Evolutionary conservation across 1,284 basidiomycete species (phyloP).

Genomic region (Trichosporon faecale): DNA sequence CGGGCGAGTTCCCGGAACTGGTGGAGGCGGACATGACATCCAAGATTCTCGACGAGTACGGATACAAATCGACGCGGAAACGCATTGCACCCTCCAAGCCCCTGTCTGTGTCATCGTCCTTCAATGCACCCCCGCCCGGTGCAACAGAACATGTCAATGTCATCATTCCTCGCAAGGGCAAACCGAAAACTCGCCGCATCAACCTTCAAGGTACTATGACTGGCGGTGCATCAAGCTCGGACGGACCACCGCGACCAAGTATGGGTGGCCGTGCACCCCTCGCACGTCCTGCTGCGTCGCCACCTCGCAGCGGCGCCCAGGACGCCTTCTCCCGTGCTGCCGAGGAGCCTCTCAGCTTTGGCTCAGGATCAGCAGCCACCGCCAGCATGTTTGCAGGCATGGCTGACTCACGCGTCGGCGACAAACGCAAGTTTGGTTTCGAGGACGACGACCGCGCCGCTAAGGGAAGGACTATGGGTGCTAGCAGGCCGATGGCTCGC

Average conservation of each 20-base stretch:
- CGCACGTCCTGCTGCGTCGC: conserved; percentile 4
- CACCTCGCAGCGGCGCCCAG: conserved; percentile 14
- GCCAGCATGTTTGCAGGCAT: conserved; percentile 41
- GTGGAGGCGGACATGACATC: conserved; percentile 70
- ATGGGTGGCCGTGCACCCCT: conserved; percentile 6
- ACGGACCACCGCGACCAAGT: conserved; percentile 4
- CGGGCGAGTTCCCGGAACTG: conserved; percentile 76
- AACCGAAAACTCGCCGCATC: conserved; percentile 22
- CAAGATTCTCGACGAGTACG: conserved; percentile 74
- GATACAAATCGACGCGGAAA: conserved; percentile 55
- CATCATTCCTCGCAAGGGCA: conserved; percentile 26
- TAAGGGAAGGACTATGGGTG: conserved; percentile 33
- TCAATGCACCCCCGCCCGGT: conserved; percentile 12
- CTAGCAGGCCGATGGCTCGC: conserved; percentile 20
- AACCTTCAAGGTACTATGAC: conserved; percentile 20
- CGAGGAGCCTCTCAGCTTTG: conserved; percentile 36
- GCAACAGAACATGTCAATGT: conserved; percentile 26
- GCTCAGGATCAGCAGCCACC: conserved; percentile 28
- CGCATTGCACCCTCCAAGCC: conserved; percentile 17
- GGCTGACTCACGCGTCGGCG: conserved; percentile 22
- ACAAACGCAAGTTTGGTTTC: conserved; percentile 37
- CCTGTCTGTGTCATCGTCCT: conserved; percentile 28
- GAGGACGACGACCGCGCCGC: conserved; percentile 21
- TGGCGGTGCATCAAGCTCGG: conserved; percentile 10
- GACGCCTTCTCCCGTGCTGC: conserved; percentile 38